Evolutionary conservation across 1,139 yeast species (phyloP), one percentile per base, ranked within the genome.

Genomic region (Blastobotrys malaysiensis): DNA sequence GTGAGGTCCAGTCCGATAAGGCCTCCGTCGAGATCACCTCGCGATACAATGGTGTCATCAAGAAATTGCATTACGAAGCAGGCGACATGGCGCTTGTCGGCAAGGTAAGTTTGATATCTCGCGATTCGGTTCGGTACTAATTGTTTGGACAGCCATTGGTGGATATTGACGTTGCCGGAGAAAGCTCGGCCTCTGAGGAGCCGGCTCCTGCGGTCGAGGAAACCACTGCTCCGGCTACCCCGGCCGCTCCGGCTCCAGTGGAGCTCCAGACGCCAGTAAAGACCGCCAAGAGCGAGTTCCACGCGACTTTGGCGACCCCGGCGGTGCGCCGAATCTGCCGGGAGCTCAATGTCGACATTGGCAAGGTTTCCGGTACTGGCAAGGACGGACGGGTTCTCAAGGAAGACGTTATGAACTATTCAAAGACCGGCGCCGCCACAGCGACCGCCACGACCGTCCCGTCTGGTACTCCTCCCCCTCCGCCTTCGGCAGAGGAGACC

Each of bases 1-100:
- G 73, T 54, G 73, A 69, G 55, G 72, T 69, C 39, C 73, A 69
- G 57, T 62, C 68, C 47, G 73, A 69, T 52, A 69, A 69, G 58
- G 73, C 73, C 39, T 63, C 70, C 5, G 73, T 69, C 7, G 73
- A 69, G 51, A 69, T 69, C 51, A 69, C 73, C 3, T 69, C 73
- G 20, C 57, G 73, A 13, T 69, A 65, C 58, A 59, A 59, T 45
- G 73, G 73, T 1, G 67, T 67, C 18, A 62, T 69, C 52, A 68
- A 68, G 56, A 61, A 63, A 54, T 58, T 69, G 48, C 66, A 69
- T 52, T 69, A 69, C 47, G 70, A 68, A 13, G 70, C 68, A 0
- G 73, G 73, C 20, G 66, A 69, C 45, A 69, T 69, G 72, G 73
- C 73, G 13, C 57, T 57, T 3, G 73, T 69, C 1, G 73, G 73